A percentile compares a stretch with the other conserved stretches of the same genome.
Evolutionary conservation across 2,329 filamentous ascomycete genomes (phyloP).

Genomic region (Hymenoscyphus linearis): DNA sequence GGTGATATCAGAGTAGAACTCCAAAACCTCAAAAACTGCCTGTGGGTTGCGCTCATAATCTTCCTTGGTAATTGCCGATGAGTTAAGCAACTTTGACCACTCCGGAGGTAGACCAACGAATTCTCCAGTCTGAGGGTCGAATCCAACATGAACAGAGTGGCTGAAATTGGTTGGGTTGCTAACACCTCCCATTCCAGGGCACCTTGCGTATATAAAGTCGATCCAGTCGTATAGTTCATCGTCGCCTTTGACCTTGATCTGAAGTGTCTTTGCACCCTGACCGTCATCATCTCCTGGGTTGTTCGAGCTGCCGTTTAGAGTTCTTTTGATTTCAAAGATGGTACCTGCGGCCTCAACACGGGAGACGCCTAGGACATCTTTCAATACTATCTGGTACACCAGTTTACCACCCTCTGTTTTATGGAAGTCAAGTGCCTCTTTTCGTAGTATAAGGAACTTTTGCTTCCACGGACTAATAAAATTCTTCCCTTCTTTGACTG

Average conservation of each 20-base stretch:
- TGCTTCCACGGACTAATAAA: conserved; percentile 84
- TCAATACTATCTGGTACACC: conserved; percentile 76
- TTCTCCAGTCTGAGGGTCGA: conserved; percentile 89
- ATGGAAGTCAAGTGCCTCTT: conserved; percentile 90
- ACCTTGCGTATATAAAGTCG: conserved; percentile 93
- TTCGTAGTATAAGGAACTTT: conserved; percentile 85
- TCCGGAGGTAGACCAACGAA: conserved; percentile 92
- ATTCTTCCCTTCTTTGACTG: conserved; percentile 86
- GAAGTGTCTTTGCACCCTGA: conserved; percentile 73
- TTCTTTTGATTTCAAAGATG: conserved; percentile 88
- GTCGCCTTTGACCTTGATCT: conserved; percentile 90
- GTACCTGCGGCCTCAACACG: conserved; percentile 87
- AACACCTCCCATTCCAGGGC: conserved; percentile 94
- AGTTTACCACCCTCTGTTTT: conserved; percentile 87
- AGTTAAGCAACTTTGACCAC: conserved; percentile 95
- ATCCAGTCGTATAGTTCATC: conserved; percentile 99
- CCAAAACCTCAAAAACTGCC: conserved; percentile 73
- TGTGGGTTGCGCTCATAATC: conserved; percentile 97
- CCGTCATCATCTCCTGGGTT: conserved; percentile 65
- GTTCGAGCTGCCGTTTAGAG: conserved; percentile 60
- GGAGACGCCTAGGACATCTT: conserved; percentile 84
- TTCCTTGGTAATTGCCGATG: conserved; percentile 95
- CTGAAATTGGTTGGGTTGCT: conserved; percentile 98
- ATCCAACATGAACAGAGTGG: conserved; percentile 94
- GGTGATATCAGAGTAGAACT: conserved; percentile 81